Evolutionary conservation across 352 stramenopile species (phyloP), one percentile per base, ranked within the genome.

Genomic region (Globisporangium echinulatum): DNA sequence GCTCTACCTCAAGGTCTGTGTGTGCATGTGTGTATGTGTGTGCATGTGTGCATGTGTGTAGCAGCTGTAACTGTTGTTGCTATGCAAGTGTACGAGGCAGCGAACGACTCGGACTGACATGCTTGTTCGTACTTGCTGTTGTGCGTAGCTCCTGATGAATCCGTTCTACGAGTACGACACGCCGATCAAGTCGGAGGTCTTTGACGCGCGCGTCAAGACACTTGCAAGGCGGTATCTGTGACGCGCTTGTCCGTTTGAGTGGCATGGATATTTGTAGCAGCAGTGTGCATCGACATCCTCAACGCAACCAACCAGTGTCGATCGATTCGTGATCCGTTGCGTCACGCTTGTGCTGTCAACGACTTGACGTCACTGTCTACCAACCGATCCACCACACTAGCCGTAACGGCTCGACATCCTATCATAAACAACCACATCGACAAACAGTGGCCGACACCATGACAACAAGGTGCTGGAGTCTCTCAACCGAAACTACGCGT

Each of bases 151-250:
- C 7, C 79, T 97, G 36, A 93, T 98, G 90, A 98, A 98, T 68
- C 95, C 95, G 49, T 98, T 98, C 69, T 98, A 98, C 74, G 79
- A 94, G 58, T 96, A 97, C 67, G 95, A 98, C 68, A 97, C 91
- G 37, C 88, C 90, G 6, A 97, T 98, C 68, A 89, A 72, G 19
- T 97, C 87, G 1, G 88, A 94, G 56, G 83, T 96, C 17, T 98
- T 98, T 79, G 92, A 98, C 58, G 76, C 83, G 7, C 77, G 92
- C 9, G 88, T 98, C 17, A 90, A 95, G 63, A 91, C 88, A 2
- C 69, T 97, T 5, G 91, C 90, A 4, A 75, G 89, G 62, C 66
- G 87, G 66, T 97, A 98, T 74, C 77, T 98, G 10, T 91, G 72
- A 57, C 50, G 62, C 9, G 25, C 25, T 33, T 33, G 25, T 33